Percentiles rank a stretch among this genome's conserved stretches.
Conservation (phyloP, 257 asterid species). For the Nicotiana paniculata region DNA sequence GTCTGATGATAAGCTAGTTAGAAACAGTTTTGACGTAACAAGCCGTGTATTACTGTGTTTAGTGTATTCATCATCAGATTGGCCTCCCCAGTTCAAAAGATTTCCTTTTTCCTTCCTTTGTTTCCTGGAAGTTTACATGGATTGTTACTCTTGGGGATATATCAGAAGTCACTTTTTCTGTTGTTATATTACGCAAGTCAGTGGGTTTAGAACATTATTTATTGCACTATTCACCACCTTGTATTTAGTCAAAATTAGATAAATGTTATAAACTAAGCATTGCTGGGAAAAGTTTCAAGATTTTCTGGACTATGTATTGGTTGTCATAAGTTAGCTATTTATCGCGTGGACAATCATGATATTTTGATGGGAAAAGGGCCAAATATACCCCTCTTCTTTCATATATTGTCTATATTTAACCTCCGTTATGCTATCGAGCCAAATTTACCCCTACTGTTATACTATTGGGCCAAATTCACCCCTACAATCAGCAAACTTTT, state of each 20-base stretch:
- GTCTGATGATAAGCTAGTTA: not conserved
- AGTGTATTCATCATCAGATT: not conserved
- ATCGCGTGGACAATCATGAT: not conserved
- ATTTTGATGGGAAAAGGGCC: too few species aligned
- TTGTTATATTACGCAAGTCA: not conserved
- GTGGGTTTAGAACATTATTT: not conserved
- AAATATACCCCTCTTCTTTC: too few species aligned
- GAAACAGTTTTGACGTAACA: slow-evolving; percentile 1
- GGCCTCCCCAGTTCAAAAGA: not conserved
- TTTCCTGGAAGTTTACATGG: not conserved
- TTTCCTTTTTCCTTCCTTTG: not conserved
- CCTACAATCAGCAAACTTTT: too few species aligned
- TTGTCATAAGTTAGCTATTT: not conserved
- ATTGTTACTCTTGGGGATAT: not conserved
- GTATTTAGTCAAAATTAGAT: not conserved
- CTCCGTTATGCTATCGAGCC: too few species aligned
- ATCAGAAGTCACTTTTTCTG: not conserved
- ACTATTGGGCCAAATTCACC: too few species aligned
- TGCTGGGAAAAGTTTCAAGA: not conserved
- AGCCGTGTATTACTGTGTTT: not conserved
- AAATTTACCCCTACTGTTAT: too few species aligned
- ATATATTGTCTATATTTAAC: too few species aligned
- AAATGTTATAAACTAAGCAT: not conserved
- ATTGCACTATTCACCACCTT: not conserved
- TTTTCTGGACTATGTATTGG: not conserved